Percentiles rank a stretch among this genome's conserved stretches.
Evolutionary conservation across 176 grass and related monocot species (phyloP).

Genomic region (Dendrocalamus sinicus): DNA sequence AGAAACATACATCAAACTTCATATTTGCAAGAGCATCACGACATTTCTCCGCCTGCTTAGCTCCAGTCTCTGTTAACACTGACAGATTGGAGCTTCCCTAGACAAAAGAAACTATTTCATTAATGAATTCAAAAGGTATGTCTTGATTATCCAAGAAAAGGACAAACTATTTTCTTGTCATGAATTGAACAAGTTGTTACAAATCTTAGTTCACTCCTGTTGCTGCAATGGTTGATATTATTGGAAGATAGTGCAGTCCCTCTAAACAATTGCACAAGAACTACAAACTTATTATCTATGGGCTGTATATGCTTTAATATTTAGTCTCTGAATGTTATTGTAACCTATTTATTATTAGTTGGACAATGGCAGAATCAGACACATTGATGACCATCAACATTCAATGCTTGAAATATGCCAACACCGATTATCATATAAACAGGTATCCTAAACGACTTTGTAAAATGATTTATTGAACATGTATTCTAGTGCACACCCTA

Average conservation of each 20-base stretch:
- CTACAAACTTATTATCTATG: not conserved
- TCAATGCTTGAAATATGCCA: not conserved
- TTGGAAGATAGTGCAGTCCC: not conserved
- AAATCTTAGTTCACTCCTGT: not conserved
- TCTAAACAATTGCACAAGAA: not conserved
- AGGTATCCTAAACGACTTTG: not conserved
- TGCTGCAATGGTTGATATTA: not conserved
- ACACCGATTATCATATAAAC: not conserved
- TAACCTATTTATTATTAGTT: not conserved
- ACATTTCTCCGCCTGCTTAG: slow-evolving; percentile 75
- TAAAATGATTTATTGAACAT: not conserved
- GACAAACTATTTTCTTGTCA: not conserved
- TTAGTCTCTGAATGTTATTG: not conserved
- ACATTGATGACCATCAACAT: not conserved
- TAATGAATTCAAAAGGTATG: slow-evolving; percentile 4
- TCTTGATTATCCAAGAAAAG: not conserved
- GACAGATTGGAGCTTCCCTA: slow-evolving; percentile 90
- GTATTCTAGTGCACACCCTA: not conserved
- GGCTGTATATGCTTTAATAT: not conserved
- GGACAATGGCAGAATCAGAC: not conserved
- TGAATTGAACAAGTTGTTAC: not conserved
- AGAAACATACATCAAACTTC: slow-evolving; percentile 76
- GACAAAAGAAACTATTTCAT: slow-evolving; percentile 37
- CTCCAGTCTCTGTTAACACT: slow-evolving; percentile 68
- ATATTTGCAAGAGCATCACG: slow-evolving; percentile 61